A percentile compares a stretch with the other conserved stretches of the same genome.
phyloP scores from a whole-genome alignment of 1,139 yeast genomes.

The Debaryomyces fabryi region DNA sequence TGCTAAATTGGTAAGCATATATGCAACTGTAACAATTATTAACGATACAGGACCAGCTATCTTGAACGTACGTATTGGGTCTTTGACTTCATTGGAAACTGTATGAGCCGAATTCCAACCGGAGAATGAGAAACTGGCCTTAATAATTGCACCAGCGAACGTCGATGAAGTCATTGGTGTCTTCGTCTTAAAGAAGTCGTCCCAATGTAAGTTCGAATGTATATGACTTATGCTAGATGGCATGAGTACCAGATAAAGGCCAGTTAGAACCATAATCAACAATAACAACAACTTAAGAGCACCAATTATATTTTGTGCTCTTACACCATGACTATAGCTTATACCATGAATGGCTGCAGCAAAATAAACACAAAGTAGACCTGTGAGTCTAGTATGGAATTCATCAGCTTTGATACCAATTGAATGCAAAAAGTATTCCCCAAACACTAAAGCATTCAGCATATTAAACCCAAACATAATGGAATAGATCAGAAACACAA shows the following conservation, averaged over 20 bases:
- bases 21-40: conserved; percentile 50
- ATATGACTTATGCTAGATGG: conserved; percentile 47
- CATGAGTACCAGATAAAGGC: conserved; percentile 49
- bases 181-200: conserved; percentile 30
- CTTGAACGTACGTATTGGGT: conserved; percentile 58
- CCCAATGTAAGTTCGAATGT: conserved; percentile 41
- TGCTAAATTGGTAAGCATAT: conserved; percentile 56
- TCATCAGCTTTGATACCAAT: conserved; percentile 46
- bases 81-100: conserved; percentile 60
- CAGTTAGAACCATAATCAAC: conserved; percentile 50
- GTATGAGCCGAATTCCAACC: conserved; percentile 71
- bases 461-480: conserved; percentile 66
- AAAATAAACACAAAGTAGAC: conserved; percentile 43
- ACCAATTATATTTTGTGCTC: conserved; percentile 60
- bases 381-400: conserved; percentile 44
- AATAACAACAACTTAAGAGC: conserved; percentile 53
- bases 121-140: conserved; percentile 60
- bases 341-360: conserved; percentile 55
- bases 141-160: conserved; percentile 57
- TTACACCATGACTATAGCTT: conserved; percentile 55
- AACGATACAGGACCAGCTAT: conserved; percentile 65
- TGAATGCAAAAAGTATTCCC: conserved; percentile 61
- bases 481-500: conserved; percentile 57
- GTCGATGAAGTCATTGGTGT: conserved; percentile 43
- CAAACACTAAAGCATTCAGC: conserved; percentile 69